Conservation (phyloP, 108 stramenopile genomes). For the Pseudonitzschia multiseries region DNA sequence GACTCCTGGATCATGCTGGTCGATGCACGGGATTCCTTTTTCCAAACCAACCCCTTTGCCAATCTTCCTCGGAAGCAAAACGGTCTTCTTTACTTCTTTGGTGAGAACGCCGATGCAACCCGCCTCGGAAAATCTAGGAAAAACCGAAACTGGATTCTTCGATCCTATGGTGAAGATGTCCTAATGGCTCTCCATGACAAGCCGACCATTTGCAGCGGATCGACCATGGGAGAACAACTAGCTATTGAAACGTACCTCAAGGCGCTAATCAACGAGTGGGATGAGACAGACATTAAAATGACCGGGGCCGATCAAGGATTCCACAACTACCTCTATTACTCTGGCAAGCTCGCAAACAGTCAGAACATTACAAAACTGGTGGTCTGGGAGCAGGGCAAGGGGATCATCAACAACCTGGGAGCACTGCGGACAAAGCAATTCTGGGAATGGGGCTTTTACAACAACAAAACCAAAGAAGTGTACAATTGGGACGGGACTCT, state of each 20-base stretch:
- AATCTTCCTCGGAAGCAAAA: slow-evolving; percentile 33
- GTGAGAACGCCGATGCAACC: slow-evolving; percentile 77
- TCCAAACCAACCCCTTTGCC: slow-evolving; percentile 73
- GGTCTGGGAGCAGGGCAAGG: slow-evolving; percentile 80
- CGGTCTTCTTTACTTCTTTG: slow-evolving; percentile 74
- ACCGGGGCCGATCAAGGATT: slow-evolving; percentile 88
- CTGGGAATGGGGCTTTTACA: slow-evolving; percentile 68
- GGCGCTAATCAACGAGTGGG: slow-evolving; percentile 80
- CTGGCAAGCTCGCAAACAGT: slow-evolving; percentile 49
- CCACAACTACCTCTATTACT: slow-evolving; percentile 82
- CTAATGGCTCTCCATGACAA: slow-evolving; percentile 50
- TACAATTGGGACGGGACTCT: slow-evolving; percentile 77
- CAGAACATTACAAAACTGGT: slow-evolving; percentile 55
- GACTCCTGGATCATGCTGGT: slow-evolving; percentile 77
- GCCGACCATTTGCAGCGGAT: slow-evolving; percentile 78
- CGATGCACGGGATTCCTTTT: slow-evolving; percentile 80
- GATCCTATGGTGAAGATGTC: slow-evolving; percentile 48
- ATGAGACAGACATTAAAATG: slow-evolving; percentile 62
- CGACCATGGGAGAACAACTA: slow-evolving; percentile 80
- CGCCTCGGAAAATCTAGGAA: slow-evolving; percentile 62
- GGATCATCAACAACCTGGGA: slow-evolving; percentile 81
- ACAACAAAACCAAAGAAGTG: slow-evolving; percentile 52
- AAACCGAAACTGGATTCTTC: slow-evolving; percentile 65
- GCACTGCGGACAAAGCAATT: slow-evolving; percentile 67
- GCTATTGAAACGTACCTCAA: slow-evolving; percentile 82